Base-by-base conservation (phyloP, 2,329 filamentous ascomycete species). In the Colletotrichum filicis region DNA sequence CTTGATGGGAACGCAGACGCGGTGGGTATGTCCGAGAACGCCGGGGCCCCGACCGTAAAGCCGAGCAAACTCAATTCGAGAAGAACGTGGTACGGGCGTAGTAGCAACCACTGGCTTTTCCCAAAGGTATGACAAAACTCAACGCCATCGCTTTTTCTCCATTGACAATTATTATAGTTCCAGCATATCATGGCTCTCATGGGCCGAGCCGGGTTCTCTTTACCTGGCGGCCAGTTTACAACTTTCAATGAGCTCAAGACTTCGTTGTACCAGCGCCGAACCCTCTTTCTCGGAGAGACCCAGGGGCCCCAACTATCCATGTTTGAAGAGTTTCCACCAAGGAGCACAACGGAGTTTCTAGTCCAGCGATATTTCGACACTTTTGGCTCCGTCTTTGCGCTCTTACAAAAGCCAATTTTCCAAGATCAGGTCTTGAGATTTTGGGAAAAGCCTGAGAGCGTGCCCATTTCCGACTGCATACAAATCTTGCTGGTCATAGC, bases 311-410 rank as follows among this genome's bases (percentile, higher is more conserved):
- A 61, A 16, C 16, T 37, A 22, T 60, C 58, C n/a, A 49, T 61
- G 14, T 46, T 49, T 58, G n/a, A 30, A 35, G 32, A 42, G 24
- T 61, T 61, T 9, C 58, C 62, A 64, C 82, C 83, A 71, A 82
- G 90, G 74, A 89, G 86, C 1, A 76, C 79, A 5, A 89, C 86
- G 88, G 88, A 91, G 19, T 78, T 78, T 73, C 83, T 85, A 57
- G 91, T 85, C 78, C 88, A 84, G 14, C 74, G 4, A 79, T 79
- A 76, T 28, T 61, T 61, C 24, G 14, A n/a, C 8, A 49, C 58
- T 8, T 61, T 61, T 14, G 58, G 58, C 12, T 26, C 58, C 7
- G 24, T 61, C 8, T 61, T 61, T 26, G 16, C 19, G 35, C n/a
- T 61, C 24, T 12, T 61, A 16, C 14, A 83, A 82, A 24, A 46